Evolutionary conservation across 768 basidiomycete species (phyloP).

Genomic region (Suillus paluster): DNA sequence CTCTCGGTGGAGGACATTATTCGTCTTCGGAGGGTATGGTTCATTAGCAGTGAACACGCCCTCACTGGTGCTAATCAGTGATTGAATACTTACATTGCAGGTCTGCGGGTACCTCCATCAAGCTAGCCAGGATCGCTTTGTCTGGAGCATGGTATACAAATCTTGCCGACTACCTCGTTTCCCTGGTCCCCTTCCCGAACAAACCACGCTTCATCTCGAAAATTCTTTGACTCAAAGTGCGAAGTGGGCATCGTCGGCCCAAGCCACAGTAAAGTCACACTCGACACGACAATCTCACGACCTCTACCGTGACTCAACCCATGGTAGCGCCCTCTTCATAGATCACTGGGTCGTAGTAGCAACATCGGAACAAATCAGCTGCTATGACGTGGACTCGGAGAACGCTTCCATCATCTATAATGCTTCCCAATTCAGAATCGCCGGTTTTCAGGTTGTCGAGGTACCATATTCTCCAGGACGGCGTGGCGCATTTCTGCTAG

Average conservation of each 20-base stretch:
- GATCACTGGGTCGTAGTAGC: neutral
- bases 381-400: too few species aligned
- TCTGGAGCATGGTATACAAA: neutral
- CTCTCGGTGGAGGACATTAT: neutral
- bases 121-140: neutral
- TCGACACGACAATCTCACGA: too few species aligned
- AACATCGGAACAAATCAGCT: neutral
- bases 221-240: too few species aligned
- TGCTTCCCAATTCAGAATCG: neutral
- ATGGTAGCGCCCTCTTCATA: too few species aligned
- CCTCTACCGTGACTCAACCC: too few species aligned
- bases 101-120: neutral
- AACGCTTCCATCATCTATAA: too few species aligned
- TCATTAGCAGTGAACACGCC: neutral
- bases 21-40: neutral
- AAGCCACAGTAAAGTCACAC: too few species aligned
- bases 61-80: neutral
- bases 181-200: too few species aligned
- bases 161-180: neutral
- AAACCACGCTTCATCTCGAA: too few species aligned
- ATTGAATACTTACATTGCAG: neutral
- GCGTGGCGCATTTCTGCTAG: too few species aligned
- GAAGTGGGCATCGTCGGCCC: too few species aligned
- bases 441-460: neutral
- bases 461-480: too few species aligned